Conservation (phyloP, 2,329 filamentous ascomycete genomes). For the Paramyrothecium sp. region DNA sequence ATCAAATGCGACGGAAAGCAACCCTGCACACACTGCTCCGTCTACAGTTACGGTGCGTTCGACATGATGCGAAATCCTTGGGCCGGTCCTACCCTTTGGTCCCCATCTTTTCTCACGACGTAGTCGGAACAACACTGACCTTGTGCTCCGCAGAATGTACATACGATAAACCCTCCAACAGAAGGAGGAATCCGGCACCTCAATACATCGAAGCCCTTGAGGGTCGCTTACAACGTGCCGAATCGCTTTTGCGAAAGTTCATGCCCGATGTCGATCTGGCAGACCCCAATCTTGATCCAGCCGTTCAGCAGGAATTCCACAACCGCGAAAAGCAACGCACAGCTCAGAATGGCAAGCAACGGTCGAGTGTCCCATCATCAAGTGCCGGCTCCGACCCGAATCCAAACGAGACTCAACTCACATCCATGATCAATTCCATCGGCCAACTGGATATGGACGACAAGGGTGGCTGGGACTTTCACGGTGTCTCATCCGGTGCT, state of each 20-base stretch:
- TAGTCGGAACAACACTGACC: neutral
- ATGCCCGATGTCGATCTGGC: conserved; percentile 83
- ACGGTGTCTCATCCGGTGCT: conserved; percentile 87
- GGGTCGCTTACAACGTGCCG: conserved; percentile 76
- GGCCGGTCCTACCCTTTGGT: too few relatives aligned
- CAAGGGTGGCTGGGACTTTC: conserved; percentile 89
- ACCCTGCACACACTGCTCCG: conserved; percentile 91
- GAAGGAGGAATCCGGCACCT: conserved; percentile 83
- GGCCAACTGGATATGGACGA: conserved; percentile 91
- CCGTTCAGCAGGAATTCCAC: conserved; percentile 67
- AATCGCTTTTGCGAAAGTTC: conserved; percentile 74
- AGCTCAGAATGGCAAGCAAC: conserved; percentile 34
- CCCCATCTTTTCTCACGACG: neutral
- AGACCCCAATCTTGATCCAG: conserved; percentile 78
- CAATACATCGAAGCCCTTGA: conserved; percentile 93
- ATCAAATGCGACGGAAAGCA: conserved; percentile 87
- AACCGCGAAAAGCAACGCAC: conserved; percentile 52
- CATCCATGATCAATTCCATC: conserved; percentile 93
- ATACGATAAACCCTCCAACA: conserved; percentile 92
- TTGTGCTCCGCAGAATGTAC: conserved; percentile 68
- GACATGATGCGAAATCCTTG: neutral
- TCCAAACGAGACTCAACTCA: conserved; percentile 70
- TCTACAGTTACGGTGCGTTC: conserved; percentile 93
- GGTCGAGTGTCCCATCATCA: conserved; percentile 25
- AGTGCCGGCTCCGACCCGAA: conserved; percentile 21